Conservation (phyloP, 2,329 filamentous ascomycete genomes). For the Aspergillus nomiae region DNA sequence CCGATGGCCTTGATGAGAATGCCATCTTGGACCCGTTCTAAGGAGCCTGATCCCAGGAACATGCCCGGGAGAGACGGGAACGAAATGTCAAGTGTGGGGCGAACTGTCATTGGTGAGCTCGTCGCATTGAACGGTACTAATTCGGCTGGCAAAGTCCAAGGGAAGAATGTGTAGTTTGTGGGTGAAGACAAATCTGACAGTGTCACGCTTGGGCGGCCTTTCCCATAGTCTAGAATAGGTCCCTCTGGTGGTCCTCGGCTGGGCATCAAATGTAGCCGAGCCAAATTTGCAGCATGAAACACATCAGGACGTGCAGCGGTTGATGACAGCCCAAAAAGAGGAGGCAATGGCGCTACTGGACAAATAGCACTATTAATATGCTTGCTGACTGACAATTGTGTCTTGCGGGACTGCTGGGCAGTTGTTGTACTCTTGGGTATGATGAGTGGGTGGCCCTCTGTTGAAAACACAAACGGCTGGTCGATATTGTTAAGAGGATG, state of each 20-base stretch:
- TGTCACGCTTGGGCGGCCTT: conserved; percentile 57
- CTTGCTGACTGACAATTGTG: conserved; percentile 10
- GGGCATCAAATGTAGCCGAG: conserved; percentile 76
- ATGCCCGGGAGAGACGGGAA: conserved; percentile 61
- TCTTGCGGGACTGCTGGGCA: conserved; percentile 12
- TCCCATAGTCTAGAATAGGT: conserved; percentile 56
- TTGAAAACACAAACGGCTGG: conserved; percentile 88
- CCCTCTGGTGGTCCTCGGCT: conserved; percentile 59
- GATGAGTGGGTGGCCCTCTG: conserved; percentile 90
- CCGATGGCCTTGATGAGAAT: conserved; percentile 63
- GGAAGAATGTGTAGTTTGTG: conserved; percentile 82
- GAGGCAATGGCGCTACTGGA: conserved; percentile 59
- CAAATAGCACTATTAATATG: conserved; percentile 57
- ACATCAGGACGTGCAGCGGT: conserved; percentile 78
- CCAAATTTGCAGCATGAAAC: conserved; percentile 85
- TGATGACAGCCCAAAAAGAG: conserved; percentile 73
- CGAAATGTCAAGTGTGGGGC: conserved; percentile 70
- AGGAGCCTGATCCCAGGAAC: conserved; percentile 47
- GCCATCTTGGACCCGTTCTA: conserved; percentile 62
- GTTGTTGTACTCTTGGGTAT: conserved; percentile 61
- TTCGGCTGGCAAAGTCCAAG: conserved; percentile 82
- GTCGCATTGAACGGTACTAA: conserved; percentile 75
- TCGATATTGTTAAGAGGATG: conserved; percentile 89
- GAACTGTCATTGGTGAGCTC: conserved; percentile 71
- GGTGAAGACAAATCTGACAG: conserved; percentile 59